These are phyloP conservation scores for Ophiocordyceps polyrhachis-furcata DNA, from an alignment of 2,329 filamentous ascomycete genomes.

Conservation along the genomic window DNA sequence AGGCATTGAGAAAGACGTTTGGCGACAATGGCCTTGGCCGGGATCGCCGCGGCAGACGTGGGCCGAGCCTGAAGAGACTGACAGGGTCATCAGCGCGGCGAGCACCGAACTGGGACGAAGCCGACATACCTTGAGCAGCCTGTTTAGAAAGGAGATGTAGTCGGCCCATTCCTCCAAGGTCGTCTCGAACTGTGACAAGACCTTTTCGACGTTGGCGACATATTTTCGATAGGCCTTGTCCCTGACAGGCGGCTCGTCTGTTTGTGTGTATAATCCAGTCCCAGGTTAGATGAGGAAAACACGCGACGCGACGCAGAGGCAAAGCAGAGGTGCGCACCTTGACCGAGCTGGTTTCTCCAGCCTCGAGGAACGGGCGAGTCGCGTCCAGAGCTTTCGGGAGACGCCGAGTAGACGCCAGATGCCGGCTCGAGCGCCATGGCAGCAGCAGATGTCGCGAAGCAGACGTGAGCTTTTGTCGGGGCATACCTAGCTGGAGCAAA, in stretches of 20 bases:
- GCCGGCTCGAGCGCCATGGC: slow-evolving; percentile 46
- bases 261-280: neutral
- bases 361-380: slow-evolving; percentile 57
- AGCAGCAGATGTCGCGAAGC: slow-evolving; percentile 3
- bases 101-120: neutral
- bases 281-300: slow-evolving; percentile 1
- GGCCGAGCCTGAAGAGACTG: slow-evolving; percentile 81
- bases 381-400: slow-evolving; percentile 71
- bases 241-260: slow-evolving; percentile 37
- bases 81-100: neutral
- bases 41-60: slow-evolving; percentile 50
- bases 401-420: slow-evolving; percentile 38
- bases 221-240: slow-evolving; percentile 71
- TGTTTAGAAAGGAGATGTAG: slow-evolving; percentile 91
- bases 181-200: slow-evolving; percentile 77
- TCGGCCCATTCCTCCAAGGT: slow-evolving; percentile 97
- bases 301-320: neutral
- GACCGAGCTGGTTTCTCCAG: slow-evolving; percentile 59
- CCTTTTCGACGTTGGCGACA: slow-evolving; percentile 71
- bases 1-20: slow-evolving; percentile 90
- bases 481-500: slow-evolving; percentile 1
- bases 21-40: slow-evolving; percentile 65
- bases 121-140: slow-evolving; percentile 58
- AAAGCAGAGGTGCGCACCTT: slow-evolving; percentile 34
- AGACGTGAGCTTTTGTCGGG: slow-evolving; percentile 1